Base-by-base conservation (phyloP, 495 filamentous ascomycete species). In the Penicillium cataractarum region DNA sequence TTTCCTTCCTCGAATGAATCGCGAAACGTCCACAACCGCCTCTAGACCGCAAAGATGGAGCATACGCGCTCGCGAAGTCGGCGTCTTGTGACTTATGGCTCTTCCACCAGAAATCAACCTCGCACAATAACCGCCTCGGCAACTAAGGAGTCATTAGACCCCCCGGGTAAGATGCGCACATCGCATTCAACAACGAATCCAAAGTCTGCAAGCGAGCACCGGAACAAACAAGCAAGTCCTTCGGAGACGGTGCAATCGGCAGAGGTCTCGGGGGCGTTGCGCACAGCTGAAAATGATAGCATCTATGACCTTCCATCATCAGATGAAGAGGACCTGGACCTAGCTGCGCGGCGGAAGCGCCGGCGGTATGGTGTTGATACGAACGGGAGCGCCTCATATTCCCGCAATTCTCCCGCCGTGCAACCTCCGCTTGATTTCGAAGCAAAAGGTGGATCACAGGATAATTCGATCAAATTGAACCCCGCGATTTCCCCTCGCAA, bases 71-170 rank as follows among this genome's bases (percentile, higher is more conserved):
- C 61, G 39, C 68, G 67, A 24, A 74, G 70, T 63, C 83, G 80
- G 55, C 80, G 78, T 62, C 69, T 72, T 33, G 70, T 76, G 27
- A 85, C 82, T 1, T 85, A 85, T 66, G 82, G 83, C 37, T 81
- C 79, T 57, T 57, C 75, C 12, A 62, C 69, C 32, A 73, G 66
- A 58, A 71, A 67, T 35, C 66, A 71, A 19, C 31, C 59, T 27
- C 63, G 29, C 17, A 51, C 37, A 17, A 62, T 65, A 32, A 50
- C 24, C 31, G 6, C 55, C 35, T 53, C 62, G 21, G 6, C 40
- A n/a, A 5, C 26, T 48, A 65, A 51, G 29, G 7, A 12, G 27
- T 39, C 51, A 8, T 44, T 52, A 26, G 33, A n/a, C 29, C 12
- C 22, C 9, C 24, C 39, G 19, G 15, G 49, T 37, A 44, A 26